Evolutionary conservation across 2,329 filamentous ascomycete species (phyloP), one percentile per base, ranked within the genome.

Genomic region (Colletotrichum tamarilloi): DNA sequence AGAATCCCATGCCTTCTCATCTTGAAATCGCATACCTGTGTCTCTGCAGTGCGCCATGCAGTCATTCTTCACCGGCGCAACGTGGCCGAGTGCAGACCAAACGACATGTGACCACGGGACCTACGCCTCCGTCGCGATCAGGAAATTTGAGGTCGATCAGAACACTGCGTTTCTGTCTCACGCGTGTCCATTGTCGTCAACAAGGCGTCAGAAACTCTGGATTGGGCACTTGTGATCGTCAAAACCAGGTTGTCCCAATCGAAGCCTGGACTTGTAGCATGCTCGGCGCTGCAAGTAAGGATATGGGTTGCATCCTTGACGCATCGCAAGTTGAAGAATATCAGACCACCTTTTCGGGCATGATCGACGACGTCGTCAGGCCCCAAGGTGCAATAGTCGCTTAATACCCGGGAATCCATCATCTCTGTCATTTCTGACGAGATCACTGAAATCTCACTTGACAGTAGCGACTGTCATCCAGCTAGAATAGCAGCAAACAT

Each of bases 401-500:
- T 42, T 55, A 49, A 59, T 28, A 55, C 11, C 1, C 38, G 38
- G 22, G 19, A 5, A 8, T 16, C 55, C 22, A 55, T 11, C 64
- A 66, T 59, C 6, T 72, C 65, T 69, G 49, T 69, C 69, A 72
- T 63, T 72, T 69, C 38, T 72, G 71, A 72, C 16, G 59, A 71
- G 70, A 72, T 69, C 59, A 42, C 22, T 28, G 22, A 53, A 52
- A 14, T 4, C n/a, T 42, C 24, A 22, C 71, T 55, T 24, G 46
- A n/a, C 56, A 62, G 56, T 57, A 49, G 49, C 71, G 26, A 52
- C 60, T 35, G 16, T 53, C 35, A 8, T 12, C 14, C 46, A 11
- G 46, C 65, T 1, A 28, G 12, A 8, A 22, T 35, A 11, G 11
- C 19, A 55, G 8, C 26, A 19, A 28, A 30, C 26, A 32, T 32